A percentile compares a stretch with the other conserved stretches of the same genome.
Conservation (phyloP, 345 rosid genomes). For the Mercurialis annua region DNA sequence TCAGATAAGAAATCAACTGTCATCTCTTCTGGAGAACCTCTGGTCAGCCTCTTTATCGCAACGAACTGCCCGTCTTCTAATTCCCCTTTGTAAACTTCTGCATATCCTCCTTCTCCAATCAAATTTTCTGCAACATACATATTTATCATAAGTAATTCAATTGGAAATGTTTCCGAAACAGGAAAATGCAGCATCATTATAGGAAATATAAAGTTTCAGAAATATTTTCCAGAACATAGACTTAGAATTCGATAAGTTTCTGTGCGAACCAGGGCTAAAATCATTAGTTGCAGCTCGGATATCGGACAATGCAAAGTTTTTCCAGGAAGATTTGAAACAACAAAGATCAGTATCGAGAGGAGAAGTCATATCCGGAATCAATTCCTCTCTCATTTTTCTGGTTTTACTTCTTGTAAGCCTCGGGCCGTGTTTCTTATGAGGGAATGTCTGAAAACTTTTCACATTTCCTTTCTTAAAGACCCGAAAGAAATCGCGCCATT, state of each 20-base stretch:
- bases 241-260: background rate
- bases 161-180: background rate
- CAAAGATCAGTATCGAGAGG: constrained; percentile 56
- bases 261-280: constrained; percentile 64
- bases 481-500: constrained; percentile 58
- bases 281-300: constrained; percentile 62
- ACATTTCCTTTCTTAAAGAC: constrained; percentile 58
- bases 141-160: background rate
- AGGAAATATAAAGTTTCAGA: background rate
- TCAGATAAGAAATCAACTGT: constrained; percentile 78
- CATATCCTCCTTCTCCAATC: constrained; percentile 92
- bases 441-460: constrained; percentile 42
- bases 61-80: constrained; percentile 56
- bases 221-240: too few relatives aligned
- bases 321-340: constrained; percentile 71
- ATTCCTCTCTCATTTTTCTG: constrained; percentile 53
- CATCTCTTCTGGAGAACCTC: constrained; percentile 85
- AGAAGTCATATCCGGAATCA: constrained; percentile 40
- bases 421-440: constrained; percentile 42
- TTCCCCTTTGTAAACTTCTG: constrained; percentile 79
- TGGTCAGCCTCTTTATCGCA: constrained; percentile 67
- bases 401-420: constrained; percentile 67
- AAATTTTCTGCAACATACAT: constrained; percentile 46
- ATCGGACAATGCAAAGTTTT: constrained; percentile 62
- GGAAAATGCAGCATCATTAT: background rate